Base-by-base conservation (phyloP, 306 rosid genomes). In the Malus fusca region DNA sequence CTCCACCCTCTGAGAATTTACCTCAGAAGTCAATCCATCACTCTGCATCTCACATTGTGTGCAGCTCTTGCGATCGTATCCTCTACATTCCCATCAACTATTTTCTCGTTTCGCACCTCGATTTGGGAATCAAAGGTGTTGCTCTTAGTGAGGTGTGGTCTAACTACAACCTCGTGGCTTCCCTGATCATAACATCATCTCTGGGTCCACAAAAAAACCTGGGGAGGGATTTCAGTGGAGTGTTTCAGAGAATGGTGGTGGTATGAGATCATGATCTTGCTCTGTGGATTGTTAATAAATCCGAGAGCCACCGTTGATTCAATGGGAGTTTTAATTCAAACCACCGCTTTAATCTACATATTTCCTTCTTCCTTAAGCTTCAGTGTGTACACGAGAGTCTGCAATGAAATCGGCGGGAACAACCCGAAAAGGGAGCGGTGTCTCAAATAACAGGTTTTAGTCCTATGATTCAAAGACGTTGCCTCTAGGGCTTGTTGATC, bases 171-270 rank as follows among this genome's bases (percentile, higher is more conserved):
- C 89, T 92, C 40, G 87, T 89, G 1, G 91, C 83, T 13, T 88
- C 88, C 63, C 43, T 92, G 52, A 77, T 90, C 23, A 37, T 90
- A 4, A 92, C 80, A 84, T 90, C 52, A 37, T 86, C 44, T 88
- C 87, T n/a, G 88, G 1, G 84, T 85, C 4, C 88, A 94, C 30
- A 75, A 80, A 42, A 82, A 76, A 79, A 90, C 97, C 0, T 92
- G 97, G 98, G 87, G 79, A 4, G 95, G 95, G 2, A 84, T 92
- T 28, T 86, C 96, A 1, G 10, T 14, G 13, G 5, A 0, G 31
- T 77, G 88, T 75, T 91, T 94, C 4, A 69, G 63, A 21, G 97
- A 94, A 78, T 94, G 96, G 98, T 94, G 98, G 98, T 94, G 96
- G 98, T 90, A 94, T 68, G 98, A 94, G 81, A 92, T 94, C 72